These are phyloP conservation scores for Nakazawaea holstii DNA, from an alignment of 805 yeast species.

Conservation along the genomic window DNA sequence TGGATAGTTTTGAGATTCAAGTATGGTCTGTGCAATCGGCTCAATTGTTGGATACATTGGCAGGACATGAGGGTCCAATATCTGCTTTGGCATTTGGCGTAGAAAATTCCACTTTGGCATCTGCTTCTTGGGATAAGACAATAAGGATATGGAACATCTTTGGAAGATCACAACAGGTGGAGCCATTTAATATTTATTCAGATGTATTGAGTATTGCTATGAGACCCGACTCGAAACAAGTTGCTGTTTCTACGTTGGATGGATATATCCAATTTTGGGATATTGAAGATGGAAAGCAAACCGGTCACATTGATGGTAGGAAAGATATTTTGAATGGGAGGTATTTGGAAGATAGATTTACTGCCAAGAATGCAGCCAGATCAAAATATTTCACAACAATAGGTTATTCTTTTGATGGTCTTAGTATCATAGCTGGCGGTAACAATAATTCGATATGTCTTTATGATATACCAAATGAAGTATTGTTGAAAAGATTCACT, in stretches of 20 bases:
- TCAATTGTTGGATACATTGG: conserved; percentile 76
- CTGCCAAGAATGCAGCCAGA: conserved; percentile 74
- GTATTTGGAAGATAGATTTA: conserved; percentile 73
- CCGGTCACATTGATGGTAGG: conserved; percentile 78
- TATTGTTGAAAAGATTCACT: conserved; percentile 71
- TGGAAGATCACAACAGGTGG: conserved; percentile 80
- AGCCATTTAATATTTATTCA: conserved; percentile 79
- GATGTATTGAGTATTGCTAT: conserved; percentile 81
- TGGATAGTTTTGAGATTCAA: conserved; percentile 83
- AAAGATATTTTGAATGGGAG: conserved; percentile 87
- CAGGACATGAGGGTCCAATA: conserved; percentile 96
- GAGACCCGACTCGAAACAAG: conserved; percentile 89
- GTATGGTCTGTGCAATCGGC: conserved; percentile 98
- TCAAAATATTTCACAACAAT: conserved; percentile 80
- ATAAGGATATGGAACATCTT: conserved; percentile 91
- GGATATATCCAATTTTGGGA: conserved; percentile 86
- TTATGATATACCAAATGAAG: conserved; percentile 87
- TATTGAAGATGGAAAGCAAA: conserved; percentile 73
- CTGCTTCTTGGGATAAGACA: conserved; percentile 96
- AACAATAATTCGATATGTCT: conserved; percentile 86
- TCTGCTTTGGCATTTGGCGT: conserved; percentile 81
- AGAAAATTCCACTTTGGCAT: conserved; percentile 72
- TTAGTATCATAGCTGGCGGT: conserved; percentile 86
- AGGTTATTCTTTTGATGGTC: conserved; percentile 85
- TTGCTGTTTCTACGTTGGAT: conserved; percentile 83